phyloP scores from a whole-genome alignment of 2,329 filamentous ascomycete species.

The Drechslerella dactyloides region DNA sequence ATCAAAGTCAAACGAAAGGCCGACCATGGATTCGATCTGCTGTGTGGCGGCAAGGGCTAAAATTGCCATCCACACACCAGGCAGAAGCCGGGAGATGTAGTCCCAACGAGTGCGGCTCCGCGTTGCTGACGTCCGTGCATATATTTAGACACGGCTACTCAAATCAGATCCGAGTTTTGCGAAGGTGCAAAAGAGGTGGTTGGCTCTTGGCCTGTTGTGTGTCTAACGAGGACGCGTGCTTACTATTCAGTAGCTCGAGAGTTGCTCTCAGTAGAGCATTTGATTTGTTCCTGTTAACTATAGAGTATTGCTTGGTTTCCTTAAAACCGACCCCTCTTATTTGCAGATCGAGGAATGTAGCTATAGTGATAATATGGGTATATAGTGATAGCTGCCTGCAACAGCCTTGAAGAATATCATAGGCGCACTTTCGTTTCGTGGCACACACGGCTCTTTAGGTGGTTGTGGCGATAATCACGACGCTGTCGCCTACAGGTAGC shows the following conservation, averaged over 20 bases:
- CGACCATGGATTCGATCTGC: background rate
- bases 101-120: background rate
- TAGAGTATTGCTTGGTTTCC: conserved; percentile 11
- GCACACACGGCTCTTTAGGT: conserved; percentile 15
- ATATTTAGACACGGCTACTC: background rate
- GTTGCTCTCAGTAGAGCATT: no score
- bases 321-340: conserved; percentile 9
- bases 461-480: conserved; percentile 70
- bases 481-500: conserved; percentile 68
- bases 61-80: conserved; percentile 6
- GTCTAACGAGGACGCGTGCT: no score
- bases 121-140: background rate
- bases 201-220: background rate
- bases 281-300: no score
- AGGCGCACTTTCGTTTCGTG: conserved; percentile 8
- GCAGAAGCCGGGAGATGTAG: background rate
- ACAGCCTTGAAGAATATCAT: conserved; percentile 1
- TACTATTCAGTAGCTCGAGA: no score
- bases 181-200: background rate
- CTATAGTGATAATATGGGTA: conserved; percentile 23
- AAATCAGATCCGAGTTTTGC: background rate
- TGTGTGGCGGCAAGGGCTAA: conserved; percentile 21
- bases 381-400: conserved; percentile 8
- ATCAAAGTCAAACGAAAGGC: conserved; percentile 22
- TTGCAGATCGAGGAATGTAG: conserved; percentile 13